Base-by-base conservation (phyloP, 2,329 filamentous ascomycete species). In the Fusarium fujikuroi region DNA sequence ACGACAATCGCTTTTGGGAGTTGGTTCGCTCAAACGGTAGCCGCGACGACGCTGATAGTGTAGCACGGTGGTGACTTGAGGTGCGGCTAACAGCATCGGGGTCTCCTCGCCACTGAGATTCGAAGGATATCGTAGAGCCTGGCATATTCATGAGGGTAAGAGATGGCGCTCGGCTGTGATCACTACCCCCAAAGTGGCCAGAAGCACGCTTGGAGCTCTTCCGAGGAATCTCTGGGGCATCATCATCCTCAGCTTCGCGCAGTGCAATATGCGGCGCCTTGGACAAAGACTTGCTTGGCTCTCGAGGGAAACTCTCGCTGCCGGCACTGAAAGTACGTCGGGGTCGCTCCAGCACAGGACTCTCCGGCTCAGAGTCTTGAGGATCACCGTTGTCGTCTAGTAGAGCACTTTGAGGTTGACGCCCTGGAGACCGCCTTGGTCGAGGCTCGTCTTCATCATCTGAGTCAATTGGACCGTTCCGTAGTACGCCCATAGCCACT, bases 171-270 rank as follows among this genome's bases (percentile, higher is more conserved):
- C 79, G 79, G 36, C 76, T 74, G 61, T 72, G 78, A 30, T 73
- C 71, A 50, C 70, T 72, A 23, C 65, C 67, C 36, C 72, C 76
- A 54, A 75, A 74, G 44, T 76, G 78, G 44, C 80, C 83, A 5
- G 88, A 90, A 66, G 87, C 82, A 66, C 92, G 87, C 78, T 90
- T 91, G 1, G 93, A 95, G 79, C 92, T 94, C 82, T 92, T 94
- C 36, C 92, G 87, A 5, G 93, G 92, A 37, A 95, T 87, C 12
- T 87, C 84, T 0, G 90, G 90, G 8, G 86, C 76, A n/a, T 82
- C 77, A 62, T 82, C 56, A 72, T 84, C 74, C 57, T 80, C 75
- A 65, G 77, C 70, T 28, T 73, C 61, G 18, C 72, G 72, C 43
- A 76, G 56, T 47, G 64, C 60, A 12, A 63, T 69, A 28, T 74